These are phyloP conservation scores for Mycena maculata DNA, from an alignment of 768 basidiomycete species.

Conservation along the genomic window DNA sequence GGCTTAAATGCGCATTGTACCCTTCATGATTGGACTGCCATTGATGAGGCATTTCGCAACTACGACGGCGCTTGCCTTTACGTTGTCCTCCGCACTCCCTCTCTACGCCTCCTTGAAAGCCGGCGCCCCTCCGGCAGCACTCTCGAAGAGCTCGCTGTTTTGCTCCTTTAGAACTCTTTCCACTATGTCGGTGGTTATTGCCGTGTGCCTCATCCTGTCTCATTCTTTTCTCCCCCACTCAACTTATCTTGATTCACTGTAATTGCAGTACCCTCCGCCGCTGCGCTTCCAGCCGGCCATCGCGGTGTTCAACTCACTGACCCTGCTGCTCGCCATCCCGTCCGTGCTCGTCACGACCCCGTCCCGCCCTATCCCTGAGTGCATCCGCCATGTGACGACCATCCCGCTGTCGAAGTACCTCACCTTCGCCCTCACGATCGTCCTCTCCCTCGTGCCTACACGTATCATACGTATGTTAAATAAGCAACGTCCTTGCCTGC, in stretches of 20 bases:
- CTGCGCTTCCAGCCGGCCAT: constrained; percentile 48
- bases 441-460: constrained; percentile 59
- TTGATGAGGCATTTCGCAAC: constrained; percentile 50
- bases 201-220: constrained; percentile 65
- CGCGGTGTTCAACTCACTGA: constrained; percentile 58
- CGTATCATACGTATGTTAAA: constrained; percentile 47
- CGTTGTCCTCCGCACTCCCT: constrained; percentile 72
- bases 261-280: constrained; percentile 41
- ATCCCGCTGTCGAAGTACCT: constrained; percentile 61
- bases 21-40: neutral
- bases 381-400: constrained; percentile 52
- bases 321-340: constrained; percentile 70
- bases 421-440: constrained; percentile 53
- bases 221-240: constrained; percentile 28
- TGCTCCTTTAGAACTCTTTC: constrained; percentile 73
- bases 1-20: constrained; percentile 64
- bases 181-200: constrained; percentile 59
- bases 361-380: constrained; percentile 59
- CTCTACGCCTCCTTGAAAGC: constrained; percentile 71
- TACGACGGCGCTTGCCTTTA: constrained; percentile 71
- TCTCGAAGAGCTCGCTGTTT: constrained; percentile 57
- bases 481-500: constrained; percentile 64
- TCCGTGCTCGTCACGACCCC: constrained; percentile 68
- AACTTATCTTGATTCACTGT: constrained; percentile 33
- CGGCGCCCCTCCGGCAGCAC: constrained; percentile 49